These are phyloP conservation scores for Monosporozyma aerobia DNA, from an alignment of 805 yeast genomes.

Conservation along the genomic window DNA sequence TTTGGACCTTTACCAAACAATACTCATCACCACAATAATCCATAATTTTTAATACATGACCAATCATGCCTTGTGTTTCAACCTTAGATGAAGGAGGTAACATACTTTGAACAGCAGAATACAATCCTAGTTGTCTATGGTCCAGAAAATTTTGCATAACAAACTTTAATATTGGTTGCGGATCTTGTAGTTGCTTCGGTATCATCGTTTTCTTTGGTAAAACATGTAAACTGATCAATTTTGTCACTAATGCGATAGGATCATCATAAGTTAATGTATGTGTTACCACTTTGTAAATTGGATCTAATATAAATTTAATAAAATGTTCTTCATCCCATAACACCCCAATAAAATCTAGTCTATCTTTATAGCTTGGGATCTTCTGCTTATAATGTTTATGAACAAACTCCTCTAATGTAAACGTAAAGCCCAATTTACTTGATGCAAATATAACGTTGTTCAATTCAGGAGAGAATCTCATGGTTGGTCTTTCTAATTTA, in stretches of 20 bases:
- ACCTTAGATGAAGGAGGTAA: not conserved
- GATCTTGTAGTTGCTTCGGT: constrained; percentile 32
- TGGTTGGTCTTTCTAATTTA: constrained; percentile 27
- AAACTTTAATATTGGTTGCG: constrained; percentile 46
- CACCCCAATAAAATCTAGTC: constrained; percentile 38
- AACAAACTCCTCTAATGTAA: constrained; percentile 61
- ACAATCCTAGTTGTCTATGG: constrained; percentile 41
- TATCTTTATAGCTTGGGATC: constrained; percentile 25
- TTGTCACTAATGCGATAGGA: not conserved
- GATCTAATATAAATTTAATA: constrained; percentile 58
- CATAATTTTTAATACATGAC: constrained; percentile 49
- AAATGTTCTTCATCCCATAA: constrained; percentile 66
- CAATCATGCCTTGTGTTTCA: constrained; percentile 15
- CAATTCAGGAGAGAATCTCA: constrained; percentile 46
- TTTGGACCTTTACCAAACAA: constrained; percentile 49
- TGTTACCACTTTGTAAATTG: constrained; percentile 68
- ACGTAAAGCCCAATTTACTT: constrained; percentile 48
- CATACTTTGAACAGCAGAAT: constrained; percentile 29
- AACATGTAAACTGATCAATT: not conserved
- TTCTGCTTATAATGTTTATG: constrained; percentile 35
- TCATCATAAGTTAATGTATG: constrained; percentile 39
- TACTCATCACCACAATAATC: constrained; percentile 47
- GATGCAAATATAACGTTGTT: constrained; percentile 74
- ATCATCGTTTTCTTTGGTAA: not conserved
- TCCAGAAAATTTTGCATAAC: constrained; percentile 47